These are phyloP conservation scores for Tetradesmus obliquus DNA, from an alignment of 139 green algal species.

Conservation along the genomic window DNA sequence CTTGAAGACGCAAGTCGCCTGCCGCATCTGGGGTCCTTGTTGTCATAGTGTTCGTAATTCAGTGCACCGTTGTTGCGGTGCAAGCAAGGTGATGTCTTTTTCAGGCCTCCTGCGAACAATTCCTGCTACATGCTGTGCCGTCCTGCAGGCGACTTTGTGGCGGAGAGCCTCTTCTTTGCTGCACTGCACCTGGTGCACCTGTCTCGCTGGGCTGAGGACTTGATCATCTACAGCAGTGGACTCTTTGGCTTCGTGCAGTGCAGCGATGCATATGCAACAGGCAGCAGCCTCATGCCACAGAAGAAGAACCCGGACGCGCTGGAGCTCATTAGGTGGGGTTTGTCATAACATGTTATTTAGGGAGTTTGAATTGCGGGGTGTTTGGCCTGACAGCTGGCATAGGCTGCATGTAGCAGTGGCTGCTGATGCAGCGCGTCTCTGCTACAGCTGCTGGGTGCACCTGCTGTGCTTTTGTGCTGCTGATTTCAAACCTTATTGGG, in stretches of 20 bases:
- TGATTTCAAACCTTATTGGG: too few relatives aligned
- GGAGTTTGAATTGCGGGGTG: background rate
- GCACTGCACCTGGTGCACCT: slow-evolving; percentile 90
- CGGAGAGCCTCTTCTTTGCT: slow-evolving; percentile 91
- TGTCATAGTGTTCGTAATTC: too few relatives aligned
- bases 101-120: too few relatives aligned
- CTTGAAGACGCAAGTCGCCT: too few relatives aligned
- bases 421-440: background rate
- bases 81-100: too few relatives aligned
- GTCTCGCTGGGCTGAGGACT: slow-evolving; percentile 93
- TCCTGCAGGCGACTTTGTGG: slow-evolving; percentile 88
- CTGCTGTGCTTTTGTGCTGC: background rate
- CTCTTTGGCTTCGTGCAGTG: slow-evolving; percentile 94
- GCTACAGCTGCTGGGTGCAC: background rate
- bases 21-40: too few relatives aligned
- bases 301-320: slow-evolving; percentile 99
- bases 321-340: slow-evolving; percentile 92
- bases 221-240: slow-evolving; percentile 96
- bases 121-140: background rate
- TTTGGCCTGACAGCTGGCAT: background rate
- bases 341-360: background rate
- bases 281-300: slow-evolving; percentile 98
- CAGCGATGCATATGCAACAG: slow-evolving; percentile 95
- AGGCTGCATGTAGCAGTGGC: background rate
- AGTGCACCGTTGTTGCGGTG: too few relatives aligned